Percentiles rank a stretch among this genome's conserved stretches.
Conservation (phyloP, 768 basidiomycete species). For the Auriscalpium orientale region DNA sequence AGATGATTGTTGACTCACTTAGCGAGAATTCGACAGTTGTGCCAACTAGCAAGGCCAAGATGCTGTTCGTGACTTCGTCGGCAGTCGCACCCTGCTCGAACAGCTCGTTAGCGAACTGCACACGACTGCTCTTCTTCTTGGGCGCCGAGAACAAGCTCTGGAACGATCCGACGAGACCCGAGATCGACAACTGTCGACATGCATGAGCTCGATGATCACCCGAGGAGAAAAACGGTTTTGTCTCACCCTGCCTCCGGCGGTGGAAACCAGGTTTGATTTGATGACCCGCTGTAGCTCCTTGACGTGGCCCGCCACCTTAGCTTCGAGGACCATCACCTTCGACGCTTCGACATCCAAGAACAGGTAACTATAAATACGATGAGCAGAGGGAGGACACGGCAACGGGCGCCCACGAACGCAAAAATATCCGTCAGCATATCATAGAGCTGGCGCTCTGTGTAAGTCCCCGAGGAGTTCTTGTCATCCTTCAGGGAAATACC, state of each 20-base stretch:
- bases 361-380: conserved; percentile 43
- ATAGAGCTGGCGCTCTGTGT: conserved; percentile 55
- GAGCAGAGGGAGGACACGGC: background rate
- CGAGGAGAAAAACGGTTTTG: background rate
- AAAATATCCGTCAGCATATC: conserved; percentile 65
- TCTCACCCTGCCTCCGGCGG: conserved; percentile 36
- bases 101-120: conserved; percentile 49
- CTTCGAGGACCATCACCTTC: conserved; percentile 47
- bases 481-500: conserved; percentile 65
- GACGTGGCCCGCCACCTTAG: conserved; percentile 44
- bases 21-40: conserved; percentile 63
- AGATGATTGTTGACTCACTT: conserved; percentile 29
- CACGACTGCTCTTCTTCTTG: conserved; percentile 30
- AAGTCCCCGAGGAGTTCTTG: conserved; percentile 44
- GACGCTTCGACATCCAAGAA: conserved; percentile 66
- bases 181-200: conserved; percentile 23
- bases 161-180: conserved; percentile 39
- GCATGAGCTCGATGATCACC: background rate
- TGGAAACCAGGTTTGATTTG: conserved; percentile 38
- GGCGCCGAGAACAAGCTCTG: conserved; percentile 40
- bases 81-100: conserved; percentile 46
- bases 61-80: conserved; percentile 59
- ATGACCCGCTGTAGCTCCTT: conserved; percentile 49
- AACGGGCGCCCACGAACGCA: conserved; percentile 34
- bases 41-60: conserved; percentile 65